Base-by-base conservation (phyloP, 129 eudicot genomes). In the Pseudognaphalium luteoalbum region DNA sequence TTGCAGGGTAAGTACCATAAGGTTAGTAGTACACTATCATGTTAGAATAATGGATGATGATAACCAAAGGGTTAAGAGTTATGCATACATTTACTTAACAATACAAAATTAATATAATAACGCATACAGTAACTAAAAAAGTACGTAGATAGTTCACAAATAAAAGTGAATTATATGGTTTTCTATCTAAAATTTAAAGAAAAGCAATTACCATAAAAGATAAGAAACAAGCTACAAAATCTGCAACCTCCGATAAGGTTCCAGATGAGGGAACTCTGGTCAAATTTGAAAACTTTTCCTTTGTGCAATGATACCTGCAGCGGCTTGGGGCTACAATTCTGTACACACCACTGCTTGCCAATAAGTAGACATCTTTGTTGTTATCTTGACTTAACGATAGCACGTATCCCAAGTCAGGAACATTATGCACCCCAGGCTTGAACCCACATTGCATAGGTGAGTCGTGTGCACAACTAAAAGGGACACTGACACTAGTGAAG, bases 371-470 rank as follows among this genome's bases (percentile, higher is more conserved):
- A 29, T 92, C 90, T 74, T 83, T 86, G n/a, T 80, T 75, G 74
- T 90, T 88, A 76, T 92, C 98, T 75, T 92, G 86, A 3, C 94
- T 86, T 54, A 87, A 85, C 8, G 98, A 90, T 68, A 90, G 66
- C 61, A 92, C 75, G 72, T 90, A 92, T 1, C 90, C 89, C 54
- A 88, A 68, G 9, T 87, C 85, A 28, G 93, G 96, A 52, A 79
- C 35, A 34, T 80, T 41, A 41, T 73, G 33, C 59, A 37, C 84
- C 67, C 85, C 94, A 6, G 86, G 84, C 52, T 77, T 81, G 50
- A 77, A 65, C 70, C 71, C 63, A 73, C 98, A 92, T 59, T 81
- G 37, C 70, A 92, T 75, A 7, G 98, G 98, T 21, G 96, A 84
- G 81, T 90, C 92, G 8, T 20, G 73, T 7, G 96, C 90, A 75